phyloP scores from a whole-genome alignment of 306 rosid species.

The Pachyrhizus erosus region DNA sequence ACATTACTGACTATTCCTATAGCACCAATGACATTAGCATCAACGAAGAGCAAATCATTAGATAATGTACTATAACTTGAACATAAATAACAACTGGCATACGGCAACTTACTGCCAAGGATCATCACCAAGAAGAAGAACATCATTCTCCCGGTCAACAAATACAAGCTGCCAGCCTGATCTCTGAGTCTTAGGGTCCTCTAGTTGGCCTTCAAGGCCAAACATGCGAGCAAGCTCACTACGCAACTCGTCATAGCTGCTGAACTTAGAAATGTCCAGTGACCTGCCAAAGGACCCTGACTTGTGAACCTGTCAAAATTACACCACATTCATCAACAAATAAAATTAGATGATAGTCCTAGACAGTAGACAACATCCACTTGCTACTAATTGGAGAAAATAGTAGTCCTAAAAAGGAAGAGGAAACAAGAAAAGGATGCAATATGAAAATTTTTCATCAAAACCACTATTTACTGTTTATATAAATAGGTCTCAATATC shows the following conservation, averaged over 20 bases:
- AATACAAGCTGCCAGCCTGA: constrained; percentile 99
- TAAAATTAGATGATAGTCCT: neutral
- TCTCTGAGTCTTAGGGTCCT: constrained; percentile 91
- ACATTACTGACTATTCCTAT: neutral
- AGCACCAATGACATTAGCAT: neutral
- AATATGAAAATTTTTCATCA: constrained; percentile 17
- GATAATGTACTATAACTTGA: neutral
- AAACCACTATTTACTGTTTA: neutral
- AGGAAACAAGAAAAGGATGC: neutral
- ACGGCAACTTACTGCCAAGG: constrained; percentile 81
- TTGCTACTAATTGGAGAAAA: neutral
- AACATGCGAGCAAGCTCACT: constrained; percentile 86
- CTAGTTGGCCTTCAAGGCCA: constrained; percentile 90
- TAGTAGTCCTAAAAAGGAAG: neutral
- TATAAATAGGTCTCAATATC: neutral
- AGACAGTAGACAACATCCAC: neutral
- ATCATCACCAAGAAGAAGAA: constrained; percentile 94
- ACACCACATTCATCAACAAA: constrained; percentile 29
- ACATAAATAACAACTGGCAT: neutral
- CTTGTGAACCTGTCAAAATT: constrained; percentile 70
- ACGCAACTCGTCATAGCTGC: constrained; percentile 89
- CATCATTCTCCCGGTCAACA: constrained; percentile 92
- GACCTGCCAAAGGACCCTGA: constrained; percentile 78
- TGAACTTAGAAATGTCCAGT: constrained; percentile 85
- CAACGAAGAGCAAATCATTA: neutral